phyloP scores from a whole-genome alignment of 805 yeast genomes.

The Sugiyamaella qingdaonensis region DNA sequence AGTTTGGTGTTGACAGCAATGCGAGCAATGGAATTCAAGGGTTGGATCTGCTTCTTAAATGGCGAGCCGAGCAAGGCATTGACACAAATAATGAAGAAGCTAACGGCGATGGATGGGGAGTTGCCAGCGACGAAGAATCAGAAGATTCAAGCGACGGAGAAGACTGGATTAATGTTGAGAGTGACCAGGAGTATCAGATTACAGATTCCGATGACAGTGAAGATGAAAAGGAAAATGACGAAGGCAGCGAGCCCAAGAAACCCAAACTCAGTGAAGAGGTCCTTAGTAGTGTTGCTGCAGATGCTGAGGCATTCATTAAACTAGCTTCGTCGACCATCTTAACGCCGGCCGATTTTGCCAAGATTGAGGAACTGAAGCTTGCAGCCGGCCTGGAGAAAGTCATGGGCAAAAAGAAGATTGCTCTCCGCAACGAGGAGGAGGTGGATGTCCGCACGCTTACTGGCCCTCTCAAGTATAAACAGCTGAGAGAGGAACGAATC shows the following conservation, averaged over 20 bases:
- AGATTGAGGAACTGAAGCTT: constrained; percentile 78
- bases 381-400: constrained; percentile 83
- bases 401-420: constrained; percentile 38
- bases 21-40: constrained; percentile 80
- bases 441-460: constrained; percentile 76
- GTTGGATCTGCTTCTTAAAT: constrained; percentile 79
- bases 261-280: constrained; percentile 25
- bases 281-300: constrained; percentile 31
- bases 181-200: constrained; percentile 65
- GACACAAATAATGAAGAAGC: constrained; percentile 52
- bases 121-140: constrained; percentile 45
- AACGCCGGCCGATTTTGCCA: constrained; percentile 98
- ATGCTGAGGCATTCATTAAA: constrained; percentile 40
- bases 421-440: constrained; percentile 54
- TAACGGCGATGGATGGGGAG: constrained; percentile 59
- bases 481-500: constrained; percentile 83
- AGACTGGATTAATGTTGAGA: constrained; percentile 87
- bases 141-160: constrained; percentile 62
- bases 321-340: constrained; percentile 73
- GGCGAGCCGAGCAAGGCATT: constrained; percentile 63
- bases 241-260: constrained; percentile 17
- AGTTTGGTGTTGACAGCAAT: constrained; percentile 68
- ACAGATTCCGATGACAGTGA: constrained; percentile 51
- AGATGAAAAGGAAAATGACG: constrained; percentile 34
- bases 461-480: constrained; percentile 78